Evolutionary conservation across 2,329 filamentous ascomycete species (phyloP).

Genomic region (Leptographium flavum): DNA sequence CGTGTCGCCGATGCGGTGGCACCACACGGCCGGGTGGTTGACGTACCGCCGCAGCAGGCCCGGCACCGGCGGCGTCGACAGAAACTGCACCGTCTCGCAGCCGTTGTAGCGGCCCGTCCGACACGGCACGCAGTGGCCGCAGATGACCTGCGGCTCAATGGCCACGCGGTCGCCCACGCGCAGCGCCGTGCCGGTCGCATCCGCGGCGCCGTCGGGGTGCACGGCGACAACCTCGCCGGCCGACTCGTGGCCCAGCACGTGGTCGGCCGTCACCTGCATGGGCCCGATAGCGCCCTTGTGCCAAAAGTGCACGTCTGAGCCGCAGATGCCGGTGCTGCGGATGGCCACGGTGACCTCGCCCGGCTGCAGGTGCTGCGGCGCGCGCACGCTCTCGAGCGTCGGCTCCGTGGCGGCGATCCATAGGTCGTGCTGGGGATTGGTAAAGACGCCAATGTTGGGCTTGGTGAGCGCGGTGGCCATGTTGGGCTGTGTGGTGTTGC

Average conservation of each 20-base stretch:
- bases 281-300: constrained; percentile 88
- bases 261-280: constrained; percentile 80
- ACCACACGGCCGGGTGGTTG: constrained; percentile 89
- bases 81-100: constrained; percentile 72
- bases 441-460: constrained; percentile 91
- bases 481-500: constrained; percentile 2
- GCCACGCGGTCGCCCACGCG: constrained; percentile 83
- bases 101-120: constrained; percentile 91
- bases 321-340: constrained; percentile 92
- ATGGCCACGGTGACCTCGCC: constrained; percentile 82
- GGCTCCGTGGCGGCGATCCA: constrained; percentile 76
- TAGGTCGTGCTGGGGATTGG: constrained; percentile 80
- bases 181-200: constrained; percentile 56
- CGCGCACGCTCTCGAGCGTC: constrained; percentile 57
- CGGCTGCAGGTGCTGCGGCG: constrained; percentile 50
- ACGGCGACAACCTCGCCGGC: constrained; percentile 71
- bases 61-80: constrained; percentile 79
- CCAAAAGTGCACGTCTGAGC: constrained; percentile 96
- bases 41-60: constrained; percentile 84
- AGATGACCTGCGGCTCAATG: constrained; percentile 88
- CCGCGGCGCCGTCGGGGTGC: constrained; percentile 30
- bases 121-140: constrained; percentile 79
- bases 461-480: constrained; percentile 36
- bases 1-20: constrained; percentile 71
- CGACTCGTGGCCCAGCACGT: constrained; percentile 91